phyloP scores from a whole-genome alignment of 495 filamentous ascomycete genomes.

The Aspergillus incahuasiensis region DNA sequence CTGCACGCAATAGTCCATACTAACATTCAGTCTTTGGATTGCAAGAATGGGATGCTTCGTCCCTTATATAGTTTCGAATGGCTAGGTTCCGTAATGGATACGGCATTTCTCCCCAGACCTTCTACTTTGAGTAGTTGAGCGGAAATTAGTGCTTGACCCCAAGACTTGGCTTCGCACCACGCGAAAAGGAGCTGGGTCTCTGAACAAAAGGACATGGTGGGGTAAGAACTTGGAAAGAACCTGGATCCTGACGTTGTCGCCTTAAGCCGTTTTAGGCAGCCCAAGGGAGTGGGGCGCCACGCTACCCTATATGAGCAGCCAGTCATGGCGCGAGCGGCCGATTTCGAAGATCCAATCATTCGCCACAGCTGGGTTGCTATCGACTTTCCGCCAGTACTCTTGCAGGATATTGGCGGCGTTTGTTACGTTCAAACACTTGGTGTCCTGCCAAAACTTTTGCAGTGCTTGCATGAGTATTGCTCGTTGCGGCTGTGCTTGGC shows the following conservation, averaged over 20 bases:
- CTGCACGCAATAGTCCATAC: background rate
- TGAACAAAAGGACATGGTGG: background rate
- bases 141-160: background rate
- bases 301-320: constrained; percentile 34
- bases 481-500: constrained; percentile 22
- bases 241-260: background rate
- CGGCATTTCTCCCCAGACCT: background rate
- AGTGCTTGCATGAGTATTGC: constrained; percentile 25
- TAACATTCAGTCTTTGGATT: background rate
- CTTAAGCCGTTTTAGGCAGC: constrained; percentile 5
- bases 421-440: constrained; percentile 36
- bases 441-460: constrained; percentile 35
- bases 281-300: constrained; percentile 5
- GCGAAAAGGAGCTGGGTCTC: background rate
- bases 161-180: background rate
- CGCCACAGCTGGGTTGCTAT: constrained; percentile 2
- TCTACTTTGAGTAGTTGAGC: constrained; percentile 4
- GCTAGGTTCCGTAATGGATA: background rate
- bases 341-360: constrained; percentile 38
- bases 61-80: background rate
- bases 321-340: constrained; percentile 32
- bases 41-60: background rate
- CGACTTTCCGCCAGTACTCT: constrained; percentile 16
- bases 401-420: constrained; percentile 25
- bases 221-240: too few relatives aligned